Base-by-base conservation (phyloP, 176 grass and related monocot species). In the Phragmites australis region DNA sequence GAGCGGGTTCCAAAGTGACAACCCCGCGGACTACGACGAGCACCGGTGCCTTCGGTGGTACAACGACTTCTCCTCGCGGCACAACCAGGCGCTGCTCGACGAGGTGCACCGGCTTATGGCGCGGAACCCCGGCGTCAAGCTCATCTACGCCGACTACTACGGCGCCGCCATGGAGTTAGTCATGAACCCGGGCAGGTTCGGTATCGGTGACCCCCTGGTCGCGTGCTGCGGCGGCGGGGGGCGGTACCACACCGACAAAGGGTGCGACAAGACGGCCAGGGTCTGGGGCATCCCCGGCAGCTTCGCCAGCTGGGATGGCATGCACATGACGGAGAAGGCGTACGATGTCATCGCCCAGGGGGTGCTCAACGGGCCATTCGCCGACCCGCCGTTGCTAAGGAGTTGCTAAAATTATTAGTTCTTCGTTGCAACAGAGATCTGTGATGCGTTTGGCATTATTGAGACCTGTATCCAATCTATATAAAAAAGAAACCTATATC, bases 61-160 rank as follows among this genome's bases (percentile, higher is more conserved):
- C 60, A 89, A 92, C 53, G 87, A 72, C 19, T 86, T 92, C 77
- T 71, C 86, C 2, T 2, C 9, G 40, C 5, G 68, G 51, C 90
- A 92, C 82, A 84, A 92, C 74, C 8, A 17, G 21, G 63, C 46
- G 9, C 83, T 92, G 9, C 4, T 6, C 8, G 2, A 17, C 8
- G 49, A 81, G 51, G 8, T 93, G 6, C 10, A 18, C 10, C 40
- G 27, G 53, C 69, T 60, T 2, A 71, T 27, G 26, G 18, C 29
- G 26, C 25, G 12, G 67, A 41, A 89, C 47, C 87, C 79, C 1
- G 43, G 54, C 19, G 75, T 39, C 8, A 89, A 65, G 73, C 77
- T 92, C 78, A 76, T 86, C 48, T 92, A 89, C 22, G 90, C 83
- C 7, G 80, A 89, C 48, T 92, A 92, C 70, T 89, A 61, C 12